Percentiles rank a stretch among this genome's conserved stretches.
Conservation (phyloP, 1,284 basidiomycete species). For the Ustilago bromivora region DNA sequence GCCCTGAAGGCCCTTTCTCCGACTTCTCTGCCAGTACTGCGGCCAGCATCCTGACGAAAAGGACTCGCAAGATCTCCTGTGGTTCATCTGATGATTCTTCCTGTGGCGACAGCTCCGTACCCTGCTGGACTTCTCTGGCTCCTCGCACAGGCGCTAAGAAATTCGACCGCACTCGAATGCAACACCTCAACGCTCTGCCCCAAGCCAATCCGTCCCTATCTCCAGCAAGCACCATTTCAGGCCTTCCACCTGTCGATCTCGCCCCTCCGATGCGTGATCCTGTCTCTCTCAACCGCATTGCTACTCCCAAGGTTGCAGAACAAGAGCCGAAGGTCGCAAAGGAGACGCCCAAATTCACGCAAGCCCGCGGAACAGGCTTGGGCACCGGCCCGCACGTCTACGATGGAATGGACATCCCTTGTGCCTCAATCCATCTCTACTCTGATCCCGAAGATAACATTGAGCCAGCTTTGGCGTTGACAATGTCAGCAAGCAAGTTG, state of each 20-base stretch:
- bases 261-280: slow-evolving; percentile 9
- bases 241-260: not conserved
- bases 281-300: not conserved
- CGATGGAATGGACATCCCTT: slow-evolving; percentile 57
- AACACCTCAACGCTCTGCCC: slow-evolving; percentile 6
- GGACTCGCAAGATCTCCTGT: slow-evolving; percentile 14
- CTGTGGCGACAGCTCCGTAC: slow-evolving; percentile 5
- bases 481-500: slow-evolving; percentile 8
- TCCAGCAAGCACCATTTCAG: not conserved
- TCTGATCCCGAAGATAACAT: slow-evolving; percentile 54
- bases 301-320: not conserved
- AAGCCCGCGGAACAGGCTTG: slow-evolving; percentile 12
- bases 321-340: not conserved
- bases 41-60: not conserved
- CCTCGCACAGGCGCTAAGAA: slow-evolving; percentile 30
- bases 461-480: slow-evolving; percentile 17
- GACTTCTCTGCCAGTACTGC: not conserved
- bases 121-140: slow-evolving; percentile 20
- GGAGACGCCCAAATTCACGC: not conserved
- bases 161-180: slow-evolving; percentile 22
- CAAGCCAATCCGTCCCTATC: not conserved
- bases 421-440: slow-evolving; percentile 50
- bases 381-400: slow-evolving; percentile 53
- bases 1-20: not conserved
- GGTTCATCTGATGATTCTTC: slow-evolving; percentile 11